Evolutionary conservation across 2,329 filamentous ascomycete species (phyloP), one percentile per base, ranked within the genome.

Genomic region (Beauveria brongniartii): DNA sequence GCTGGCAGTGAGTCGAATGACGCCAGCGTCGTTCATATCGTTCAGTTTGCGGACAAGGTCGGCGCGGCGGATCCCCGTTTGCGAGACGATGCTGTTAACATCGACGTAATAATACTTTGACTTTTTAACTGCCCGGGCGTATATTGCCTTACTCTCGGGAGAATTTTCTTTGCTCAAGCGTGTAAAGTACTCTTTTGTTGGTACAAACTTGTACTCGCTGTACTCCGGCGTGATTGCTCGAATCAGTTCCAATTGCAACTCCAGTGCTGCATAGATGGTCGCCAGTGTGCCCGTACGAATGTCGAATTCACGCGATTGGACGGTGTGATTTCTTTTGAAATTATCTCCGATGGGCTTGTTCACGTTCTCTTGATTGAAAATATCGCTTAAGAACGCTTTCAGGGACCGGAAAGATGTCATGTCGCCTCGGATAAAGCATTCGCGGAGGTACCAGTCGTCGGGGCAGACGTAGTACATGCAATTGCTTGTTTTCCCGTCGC

Each of bases 371-470:
- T 68, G 65, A 28, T 72, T 71, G 61, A 86, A 83, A 8, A 87
- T 75, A 2, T 84, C 77, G 7, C 75, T 67, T 3, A 88, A 69
- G 0, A 87, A 70, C 0, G 69, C 67, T 4, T 69, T 70, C 0
- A 87, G 69, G 0, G 81, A 82, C 9, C 72, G 67, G 0, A 71
- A 72, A 3, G 83, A 83, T 0, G 84, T 84, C 0, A 86, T 70
- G 62, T 87, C 83, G 0, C 83, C 82, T 8, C 83, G 77, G 0
- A 82, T 79, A 67, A 87, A 86, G 63, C 81, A 79, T 64, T 87
- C 84, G 12, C 80, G 77, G 16, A 85, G 67, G 67, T 83, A 80
- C 47, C 84, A 80, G 64, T 86, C 83, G 47, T 82, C 78, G 0
- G 75, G 76, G 46, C 81, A 83, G 3, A 86, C 73, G 63, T 80